A percentile compares a stretch with the other conserved stretches of the same genome.
Conservation (phyloP, 2,329 filamentous ascomycete species). For the Fusarium camptoceras region DNA sequence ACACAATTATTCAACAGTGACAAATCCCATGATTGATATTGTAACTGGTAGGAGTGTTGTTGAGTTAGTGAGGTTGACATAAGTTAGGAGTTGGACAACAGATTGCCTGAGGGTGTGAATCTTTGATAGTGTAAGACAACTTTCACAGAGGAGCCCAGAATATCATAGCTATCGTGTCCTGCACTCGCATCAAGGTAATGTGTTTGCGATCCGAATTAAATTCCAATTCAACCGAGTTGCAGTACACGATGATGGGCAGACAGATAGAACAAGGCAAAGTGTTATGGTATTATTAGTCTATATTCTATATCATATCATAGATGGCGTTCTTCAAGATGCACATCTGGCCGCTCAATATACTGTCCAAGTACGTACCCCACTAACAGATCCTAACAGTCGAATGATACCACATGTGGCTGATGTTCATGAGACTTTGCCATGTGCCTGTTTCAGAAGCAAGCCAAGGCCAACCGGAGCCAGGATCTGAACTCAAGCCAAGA, state of each 20-base stretch:
- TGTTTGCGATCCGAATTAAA: background rate
- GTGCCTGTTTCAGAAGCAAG: conserved; percentile 37
- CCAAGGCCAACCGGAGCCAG: conserved; percentile 17
- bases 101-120: conserved; percentile 22
- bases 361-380: conserved; percentile 38
- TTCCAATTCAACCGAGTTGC: too few species aligned
- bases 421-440: conserved; percentile 21
- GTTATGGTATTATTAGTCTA: conserved; percentile 22
- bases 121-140: conserved; percentile 44
- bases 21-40: background rate
- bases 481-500: conserved; percentile 25
- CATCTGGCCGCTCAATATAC: conserved; percentile 4
- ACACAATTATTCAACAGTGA: background rate
- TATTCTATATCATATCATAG: conserved; percentile 7
- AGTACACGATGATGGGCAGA: background rate
- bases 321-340: conserved; percentile 3
- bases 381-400: conserved; percentile 45
- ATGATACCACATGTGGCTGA: conserved; percentile 2
- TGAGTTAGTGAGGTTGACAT: background rate
- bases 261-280: background rate
- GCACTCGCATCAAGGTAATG: background rate
- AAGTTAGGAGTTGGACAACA: conserved; percentile 44
- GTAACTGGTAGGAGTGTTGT: background rate
- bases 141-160: background rate
- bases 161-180: background rate